A percentile compares a stretch with the other conserved stretches of the same genome.
Conservation (phyloP, 192 early-diverging fungal species). For the Neocallimastix lanati region DNA sequence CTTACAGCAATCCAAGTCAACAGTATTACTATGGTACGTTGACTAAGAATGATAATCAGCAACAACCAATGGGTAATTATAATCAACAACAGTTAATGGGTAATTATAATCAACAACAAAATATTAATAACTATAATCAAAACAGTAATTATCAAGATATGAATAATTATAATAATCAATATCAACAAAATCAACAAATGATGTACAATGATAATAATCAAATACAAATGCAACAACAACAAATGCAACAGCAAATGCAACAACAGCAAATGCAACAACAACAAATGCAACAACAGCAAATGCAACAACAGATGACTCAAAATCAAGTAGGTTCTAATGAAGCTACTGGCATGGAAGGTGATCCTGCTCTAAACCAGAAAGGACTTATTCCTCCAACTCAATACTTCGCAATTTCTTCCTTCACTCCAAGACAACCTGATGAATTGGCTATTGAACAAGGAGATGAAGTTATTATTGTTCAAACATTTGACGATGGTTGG, state of each 20-base stretch:
- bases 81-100: too few species aligned
- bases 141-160: neutral
- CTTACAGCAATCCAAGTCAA: neutral
- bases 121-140: neutral
- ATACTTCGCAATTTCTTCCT: neutral
- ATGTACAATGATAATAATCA: neutral
- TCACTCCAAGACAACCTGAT: constrained; percentile 8
- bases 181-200: neutral
- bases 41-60: neutral
- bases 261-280: neutral
- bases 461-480: constrained; percentile 11
- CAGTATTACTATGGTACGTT: neutral
- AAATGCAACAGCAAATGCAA: neutral
- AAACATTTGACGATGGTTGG: constrained; percentile 18
- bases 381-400: neutral
- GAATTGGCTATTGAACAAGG: constrained; percentile 13
- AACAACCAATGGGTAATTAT: neutral
- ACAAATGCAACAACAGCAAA: neutral
- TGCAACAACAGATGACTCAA: neutral
- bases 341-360: neutral
- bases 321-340: neutral
- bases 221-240: neutral
- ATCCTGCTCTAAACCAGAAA: neutral
- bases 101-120: neutral
- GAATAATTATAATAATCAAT: neutral